A percentile compares a stretch with the other conserved stretches of the same genome.
Conservation (phyloP, 1,284 basidiomycete species). For the Tilletia caries region DNA sequence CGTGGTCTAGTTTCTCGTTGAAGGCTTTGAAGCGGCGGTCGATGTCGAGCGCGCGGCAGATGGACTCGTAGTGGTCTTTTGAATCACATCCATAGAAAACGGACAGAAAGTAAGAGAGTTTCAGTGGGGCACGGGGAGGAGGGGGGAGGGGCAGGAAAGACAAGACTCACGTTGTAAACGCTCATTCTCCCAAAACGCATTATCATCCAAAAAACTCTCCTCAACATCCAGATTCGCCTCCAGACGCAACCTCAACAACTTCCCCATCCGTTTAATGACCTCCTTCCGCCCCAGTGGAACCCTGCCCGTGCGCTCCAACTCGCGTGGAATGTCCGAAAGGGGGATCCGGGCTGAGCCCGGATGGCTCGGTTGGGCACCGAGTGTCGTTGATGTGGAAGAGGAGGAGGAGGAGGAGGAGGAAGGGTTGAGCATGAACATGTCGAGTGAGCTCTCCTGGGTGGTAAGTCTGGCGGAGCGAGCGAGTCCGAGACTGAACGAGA, state of each 20-base stretch:
- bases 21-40: slow-evolving; percentile 41
- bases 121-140: not conserved
- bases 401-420: not conserved
- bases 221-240: slow-evolving; percentile 38
- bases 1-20: slow-evolving; percentile 51
- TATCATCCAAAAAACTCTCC: slow-evolving; percentile 51
- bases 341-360: not conserved
- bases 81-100: too few species aligned
- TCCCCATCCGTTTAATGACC: slow-evolving; percentile 50
- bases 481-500: slow-evolving; percentile 50
- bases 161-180: slow-evolving; percentile 28
- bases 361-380: not conserved
- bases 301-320: slow-evolving; percentile 35
- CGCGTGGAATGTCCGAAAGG: slow-evolving; percentile 34
- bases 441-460: slow-evolving; percentile 41
- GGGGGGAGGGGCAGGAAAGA: not conserved
- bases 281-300: slow-evolving; percentile 45
- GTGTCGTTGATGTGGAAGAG: not conserved
- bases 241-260: slow-evolving; percentile 43
- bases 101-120: not conserved
- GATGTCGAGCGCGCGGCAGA: slow-evolving; percentile 46
- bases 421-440: slow-evolving; percentile 29
- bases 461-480: slow-evolving; percentile 49
- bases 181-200: slow-evolving; percentile 51
- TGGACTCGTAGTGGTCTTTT: slow-evolving; percentile 42